phyloP scores from a whole-genome alignment of 2,329 filamentous ascomycete genomes.

The Paecilomyces sp. region DNA sequence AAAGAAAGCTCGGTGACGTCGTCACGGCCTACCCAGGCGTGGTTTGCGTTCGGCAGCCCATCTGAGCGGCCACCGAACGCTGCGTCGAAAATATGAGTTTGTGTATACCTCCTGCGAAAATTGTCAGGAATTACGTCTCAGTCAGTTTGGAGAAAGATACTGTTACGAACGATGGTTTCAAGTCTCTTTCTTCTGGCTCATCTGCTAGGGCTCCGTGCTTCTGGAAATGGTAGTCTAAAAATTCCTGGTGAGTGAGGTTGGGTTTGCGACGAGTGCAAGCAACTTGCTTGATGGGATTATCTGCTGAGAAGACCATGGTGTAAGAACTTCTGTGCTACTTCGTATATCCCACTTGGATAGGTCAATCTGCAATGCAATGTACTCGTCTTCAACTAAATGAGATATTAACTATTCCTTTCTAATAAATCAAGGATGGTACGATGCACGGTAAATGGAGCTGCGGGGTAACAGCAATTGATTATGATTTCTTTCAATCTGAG shows the following conservation, averaged over 20 bases:
- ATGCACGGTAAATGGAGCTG: background rate
- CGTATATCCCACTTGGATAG: background rate
- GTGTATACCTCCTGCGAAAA: background rate
- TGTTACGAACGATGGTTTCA: background rate
- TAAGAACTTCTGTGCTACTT: background rate
- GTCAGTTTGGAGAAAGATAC: too few relatives aligned
- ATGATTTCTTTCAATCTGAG: background rate
- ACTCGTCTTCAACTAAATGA: too few relatives aligned
- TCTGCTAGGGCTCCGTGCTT: background rate
- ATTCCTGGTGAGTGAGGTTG: background rate
- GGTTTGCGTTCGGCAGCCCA: background rate
- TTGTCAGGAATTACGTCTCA: background rate
- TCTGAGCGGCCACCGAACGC: background rate
- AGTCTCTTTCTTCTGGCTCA: background rate
- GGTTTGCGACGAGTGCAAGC: background rate
- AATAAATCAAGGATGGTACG: too few relatives aligned
- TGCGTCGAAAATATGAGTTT: background rate
- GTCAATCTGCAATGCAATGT: background rate
- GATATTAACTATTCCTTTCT: too few relatives aligned
- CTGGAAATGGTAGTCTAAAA: background rate
- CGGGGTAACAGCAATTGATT: background rate
- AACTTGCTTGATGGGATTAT: background rate
- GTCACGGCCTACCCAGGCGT: background rate
- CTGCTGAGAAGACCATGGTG: background rate
- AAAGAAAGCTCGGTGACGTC: background rate